phyloP scores from a whole-genome alignment of 2,329 filamentous ascomycete genomes.

The Iodosphaeria phyllophila region DNA sequence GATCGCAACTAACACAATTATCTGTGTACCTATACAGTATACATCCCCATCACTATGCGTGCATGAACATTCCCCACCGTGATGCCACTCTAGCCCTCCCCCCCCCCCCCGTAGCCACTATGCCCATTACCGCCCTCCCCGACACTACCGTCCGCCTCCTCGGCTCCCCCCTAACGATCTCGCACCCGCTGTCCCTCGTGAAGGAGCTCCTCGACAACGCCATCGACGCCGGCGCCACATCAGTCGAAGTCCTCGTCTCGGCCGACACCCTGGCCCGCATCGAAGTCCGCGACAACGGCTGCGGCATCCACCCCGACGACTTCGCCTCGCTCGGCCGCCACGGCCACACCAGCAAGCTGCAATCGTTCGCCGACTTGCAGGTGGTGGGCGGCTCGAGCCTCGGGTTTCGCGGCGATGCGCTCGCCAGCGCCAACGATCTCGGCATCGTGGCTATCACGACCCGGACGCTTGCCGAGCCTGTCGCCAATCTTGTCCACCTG shows the following conservation, averaged over 20 bases:
- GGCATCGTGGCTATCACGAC: slow-evolving; percentile 44
- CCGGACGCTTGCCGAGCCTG: slow-evolving; percentile 37
- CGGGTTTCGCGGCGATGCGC: slow-evolving; percentile 61
- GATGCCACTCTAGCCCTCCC: too few relatives aligned
- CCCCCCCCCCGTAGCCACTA: slow-evolving; percentile 10
- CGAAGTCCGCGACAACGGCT: slow-evolving; percentile 56
- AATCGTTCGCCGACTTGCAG: slow-evolving; percentile 40
- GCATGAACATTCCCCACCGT: too few relatives aligned
- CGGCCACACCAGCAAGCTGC: slow-evolving; percentile 60
- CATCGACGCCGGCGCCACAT: slow-evolving; percentile 50
- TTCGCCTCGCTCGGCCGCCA: slow-evolving; percentile 40
- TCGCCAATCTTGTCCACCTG: slow-evolving; percentile 32
- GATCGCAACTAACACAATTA: too few relatives aligned
- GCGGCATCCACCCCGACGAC: slow-evolving; percentile 46
- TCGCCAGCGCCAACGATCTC: slow-evolving; percentile 45
- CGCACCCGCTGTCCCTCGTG: slow-evolving; percentile 40
- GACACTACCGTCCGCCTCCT: slow-evolving; percentile 32
- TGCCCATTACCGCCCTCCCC: slow-evolving; percentile 32
- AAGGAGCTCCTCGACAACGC: slow-evolving; percentile 69
- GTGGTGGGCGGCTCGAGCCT: slow-evolving; percentile 36
- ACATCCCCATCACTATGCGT: too few relatives aligned
- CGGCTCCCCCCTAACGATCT: slow-evolving; percentile 39
- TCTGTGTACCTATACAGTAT: too few relatives aligned
- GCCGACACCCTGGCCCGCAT: slow-evolving; percentile 49
- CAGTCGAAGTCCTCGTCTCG: slow-evolving; percentile 44